Evolutionary conservation across 768 basidiomycete genomes (phyloP).

Genomic region (Panaeolus cyanescens): DNA sequence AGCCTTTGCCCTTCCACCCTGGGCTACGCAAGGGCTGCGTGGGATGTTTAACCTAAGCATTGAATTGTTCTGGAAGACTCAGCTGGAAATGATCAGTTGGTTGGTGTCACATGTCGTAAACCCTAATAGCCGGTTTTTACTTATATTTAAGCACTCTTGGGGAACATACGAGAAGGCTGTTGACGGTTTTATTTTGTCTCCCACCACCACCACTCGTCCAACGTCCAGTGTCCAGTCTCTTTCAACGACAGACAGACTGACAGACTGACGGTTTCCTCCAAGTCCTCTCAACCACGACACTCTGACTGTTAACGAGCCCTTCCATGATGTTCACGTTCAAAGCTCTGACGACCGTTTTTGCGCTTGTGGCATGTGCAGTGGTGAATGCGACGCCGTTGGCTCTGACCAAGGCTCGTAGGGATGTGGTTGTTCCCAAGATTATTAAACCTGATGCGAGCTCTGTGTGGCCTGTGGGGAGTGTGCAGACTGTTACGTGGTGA

Average conservation of each 20-base stretch:
- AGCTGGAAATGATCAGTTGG: not conserved
- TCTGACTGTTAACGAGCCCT: slow-evolving; percentile 16
- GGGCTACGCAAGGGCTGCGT: not conserved
- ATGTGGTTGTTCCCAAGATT: slow-evolving; percentile 54
- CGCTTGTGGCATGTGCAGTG: slow-evolving; percentile 18
- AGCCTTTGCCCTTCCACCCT: not conserved
- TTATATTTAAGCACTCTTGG: slow-evolving; percentile 9
- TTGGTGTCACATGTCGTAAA: too few relatives aligned
- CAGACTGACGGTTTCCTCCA: not conserved
- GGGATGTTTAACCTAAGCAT: too few relatives aligned
- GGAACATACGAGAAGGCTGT: slow-evolving; percentile 20
- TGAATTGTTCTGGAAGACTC: not conserved
- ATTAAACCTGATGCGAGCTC: slow-evolving; percentile 44
- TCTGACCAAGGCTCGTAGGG: slow-evolving; percentile 35
- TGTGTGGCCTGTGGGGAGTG: slow-evolving; percentile 52
- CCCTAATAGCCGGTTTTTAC: not conserved
- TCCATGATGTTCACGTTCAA: slow-evolving; percentile 31
- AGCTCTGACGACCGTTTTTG: slow-evolving; percentile 15
- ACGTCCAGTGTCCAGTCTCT: not conserved
- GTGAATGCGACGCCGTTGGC: slow-evolving; percentile 38
- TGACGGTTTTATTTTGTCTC: slow-evolving; percentile 13
- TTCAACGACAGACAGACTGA: not conserved
- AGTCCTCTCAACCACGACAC: slow-evolving; percentile 15
- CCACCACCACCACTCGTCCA: not conserved
- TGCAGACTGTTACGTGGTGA: slow-evolving; percentile 56